Evolutionary conservation across 2,329 filamentous ascomycete species (phyloP), one percentile per base, ranked within the genome.

Genomic region (Xylariaceae sp.): DNA sequence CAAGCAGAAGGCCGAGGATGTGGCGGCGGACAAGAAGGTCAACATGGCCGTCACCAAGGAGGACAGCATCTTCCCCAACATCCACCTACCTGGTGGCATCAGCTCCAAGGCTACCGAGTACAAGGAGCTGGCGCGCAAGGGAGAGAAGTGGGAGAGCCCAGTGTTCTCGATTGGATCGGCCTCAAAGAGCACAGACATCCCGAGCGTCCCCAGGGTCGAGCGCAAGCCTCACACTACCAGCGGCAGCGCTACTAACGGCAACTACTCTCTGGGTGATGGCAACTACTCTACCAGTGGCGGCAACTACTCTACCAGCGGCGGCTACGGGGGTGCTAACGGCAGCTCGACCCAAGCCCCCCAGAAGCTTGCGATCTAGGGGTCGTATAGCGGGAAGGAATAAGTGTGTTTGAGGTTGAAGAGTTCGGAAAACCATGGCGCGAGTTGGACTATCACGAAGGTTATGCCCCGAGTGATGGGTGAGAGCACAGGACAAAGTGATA

Each of bases 81-180:
- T 98, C 55, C 72, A 80, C 37, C 71, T 98, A 5, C 88, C 89
- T 17, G 84, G 84, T 19, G 89, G 88, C 35, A 90, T 95, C 57
- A 92, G 84, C 48, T 80, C 77, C 65, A 95, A 94, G 75, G 89
- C 90, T 8, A 93, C 86, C 16, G 87, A 94, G 61, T 96, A 93
- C 72, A 86, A 79, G 65, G 78, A 95, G 15, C 72, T 94, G 37
- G 86, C 90, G 7, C 70, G 68, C 46, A 87, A 92, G 75, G 92
- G 92, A 33, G 84, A 94, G 36, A 81, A 79, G 59, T 98, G 92
- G 92, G 83, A 94, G 69, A 93, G 84, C 40, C 87, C 90, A 8
- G 78, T 98, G 52, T 98, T 98, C 68, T 81, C 77, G 39, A 82
- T 96, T 49, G 90, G 92, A 30, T 73, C 65, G 27, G 88, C 89